Evolutionary conservation across 2,329 filamentous ascomycete species (phyloP), one percentile per base, ranked within the genome.

Genomic region (Madurella mycetomatis): DNA sequence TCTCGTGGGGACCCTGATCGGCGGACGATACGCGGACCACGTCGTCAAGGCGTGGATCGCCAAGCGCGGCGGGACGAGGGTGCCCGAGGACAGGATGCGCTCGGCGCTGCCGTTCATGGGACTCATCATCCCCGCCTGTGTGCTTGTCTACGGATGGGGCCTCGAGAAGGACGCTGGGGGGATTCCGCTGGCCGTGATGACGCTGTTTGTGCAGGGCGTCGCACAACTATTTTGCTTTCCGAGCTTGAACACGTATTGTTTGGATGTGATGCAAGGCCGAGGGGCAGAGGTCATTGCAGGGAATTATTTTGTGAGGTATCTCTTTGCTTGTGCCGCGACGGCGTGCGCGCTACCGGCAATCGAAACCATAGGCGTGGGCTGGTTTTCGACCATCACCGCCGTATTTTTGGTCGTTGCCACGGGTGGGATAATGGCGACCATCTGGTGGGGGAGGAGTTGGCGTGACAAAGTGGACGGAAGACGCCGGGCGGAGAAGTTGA

Each of bases 251-350:
- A 86, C 84, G 1, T 88, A 94, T 70, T 92, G 88, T 66, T 71
- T 94, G 41, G 88, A 94, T 67, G 88, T 92, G 12, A 90, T 92
- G 84, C 86, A 86, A 60, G 76, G 77, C 1, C 75, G 80, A 31
- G 83, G 83, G 42, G 82, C 85, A 3, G 88, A 94, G 65, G 87
- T 92, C 3, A 82, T 90, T 42, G 87, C 88, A 0, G 87, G 87
- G 0, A 94, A 92, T 68, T 94, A 92, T 68, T 83, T 90, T 64
- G 76, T 88, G 48, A 77, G 89, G 5, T 94, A 92, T 68, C 66
- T 90, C 5, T 87, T 91, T 61, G 88, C 84, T 1, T 88, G 87
- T 11, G 70, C 82, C 4, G 87, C 83, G 0, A 87, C 84, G 2
- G 88, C 86, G 0, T 81, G 83, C 1, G 88, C 88, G 51, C 73